These are phyloP conservation scores for Kalaharituber pfeilii DNA, from an alignment of 2,329 filamentous ascomycete species.

Conservation along the genomic window DNA sequence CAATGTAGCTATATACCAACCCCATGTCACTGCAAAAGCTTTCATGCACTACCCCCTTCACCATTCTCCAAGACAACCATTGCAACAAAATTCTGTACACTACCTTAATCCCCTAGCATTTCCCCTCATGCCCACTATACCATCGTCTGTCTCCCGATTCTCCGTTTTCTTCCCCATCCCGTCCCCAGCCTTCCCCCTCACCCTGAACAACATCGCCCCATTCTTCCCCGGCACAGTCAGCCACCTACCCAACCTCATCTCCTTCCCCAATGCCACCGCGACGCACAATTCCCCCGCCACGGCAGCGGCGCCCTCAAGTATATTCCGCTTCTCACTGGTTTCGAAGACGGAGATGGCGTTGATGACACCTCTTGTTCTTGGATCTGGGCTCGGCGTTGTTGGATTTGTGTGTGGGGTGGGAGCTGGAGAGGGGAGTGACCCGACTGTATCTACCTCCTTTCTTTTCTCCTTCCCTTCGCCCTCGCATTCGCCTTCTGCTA, in stretches of 20 bases:
- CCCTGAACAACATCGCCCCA: constrained; percentile 73
- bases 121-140: too few species aligned
- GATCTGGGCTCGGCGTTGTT: constrained; percentile 9
- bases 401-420: background rate
- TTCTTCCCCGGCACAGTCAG: constrained; percentile 53
- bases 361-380: constrained; percentile 51
- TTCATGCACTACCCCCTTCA: too few species aligned
- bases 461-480: constrained; percentile 19
- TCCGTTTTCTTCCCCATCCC: background rate
- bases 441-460: too few species aligned
- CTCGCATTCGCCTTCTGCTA: constrained; percentile 16
- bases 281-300: constrained; percentile 53
- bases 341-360: constrained; percentile 84
- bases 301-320: constrained; percentile 11
- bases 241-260: constrained; percentile 75
- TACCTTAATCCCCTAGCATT: too few species aligned
- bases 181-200: constrained; percentile 35
- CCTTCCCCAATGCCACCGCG: constrained; percentile 69
- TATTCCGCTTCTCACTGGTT: constrained; percentile 42
- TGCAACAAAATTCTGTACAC: too few species aligned
- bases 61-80: too few species aligned
- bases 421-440: too few species aligned
- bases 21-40: too few species aligned
- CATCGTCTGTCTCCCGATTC: too few species aligned
- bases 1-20: too few species aligned